Base-by-base conservation (phyloP, 1,284 basidiomycete species). In the Ganoderma lucidum region DNA sequence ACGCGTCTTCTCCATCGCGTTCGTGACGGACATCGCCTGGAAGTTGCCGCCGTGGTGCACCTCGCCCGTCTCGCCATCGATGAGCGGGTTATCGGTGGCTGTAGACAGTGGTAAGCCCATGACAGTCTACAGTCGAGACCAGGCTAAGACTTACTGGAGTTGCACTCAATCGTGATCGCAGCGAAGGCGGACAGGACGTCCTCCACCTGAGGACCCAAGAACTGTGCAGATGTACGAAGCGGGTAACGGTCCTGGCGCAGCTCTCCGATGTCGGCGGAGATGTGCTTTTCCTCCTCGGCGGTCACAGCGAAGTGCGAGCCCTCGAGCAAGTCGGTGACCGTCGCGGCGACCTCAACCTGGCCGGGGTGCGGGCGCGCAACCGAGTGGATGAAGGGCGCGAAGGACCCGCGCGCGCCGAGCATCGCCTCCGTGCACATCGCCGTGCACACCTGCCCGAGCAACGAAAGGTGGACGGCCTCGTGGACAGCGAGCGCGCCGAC, bases 11-110 rank as follows among this genome's bases (percentile, higher is more conserved):
- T 96, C 95, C 91, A 96, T 95, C 6, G 92, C 91, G 68, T 94
- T 95, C 8, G 94, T 94, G 65, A 96, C 88, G 1, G 93, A 86
- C 89, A 95, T 93, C 1, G 93, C 94, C 79, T 95, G 93, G 86
- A 96, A 96, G 78, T 95, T 95, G 12, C 95, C 95, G 28, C 94
- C 94, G 73, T 95, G 91, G 78, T 94, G 92, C 8, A 94, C 85
- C 55, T 85, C 81, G 8, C 89, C 90, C 23, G 87, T 89, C 70
- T 88, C 85, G 37, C 88, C 84, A 74, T 94, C 92, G 63, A 94
- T 83, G 35, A 92, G 84, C 17, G 92, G 93, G 77, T 94, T 94
- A 76, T 94, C 89, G 32, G 90, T 95, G 28, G 91, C 89, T 91
- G 66, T 68, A 73, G 10, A 78, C 41, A 35, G 70, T 55, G 62